Evolutionary conservation across 257 asterid species (phyloP), one percentile per base, ranked within the genome.

Genomic region (Penstemon barbatus): DNA sequence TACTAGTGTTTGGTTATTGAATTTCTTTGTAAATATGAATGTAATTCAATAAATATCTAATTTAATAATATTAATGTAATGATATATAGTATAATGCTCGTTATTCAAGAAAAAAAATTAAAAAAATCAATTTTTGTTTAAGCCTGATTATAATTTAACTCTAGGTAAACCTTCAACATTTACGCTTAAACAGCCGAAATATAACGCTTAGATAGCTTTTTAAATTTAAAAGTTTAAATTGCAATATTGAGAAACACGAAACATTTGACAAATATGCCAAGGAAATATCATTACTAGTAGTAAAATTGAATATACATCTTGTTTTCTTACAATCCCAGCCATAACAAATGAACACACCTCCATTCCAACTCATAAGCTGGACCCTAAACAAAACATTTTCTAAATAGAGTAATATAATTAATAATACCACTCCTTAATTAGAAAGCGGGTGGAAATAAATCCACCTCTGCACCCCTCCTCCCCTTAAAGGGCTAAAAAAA

Each of bases 381-480:
- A 19, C 48, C 55, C 9, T 64, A 15, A 57, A 19, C 0, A 54
- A 43, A 37, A 49, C 48, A 49, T 11, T 6, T 11, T 13, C 56
- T 19, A 62, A 45, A 37, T 11, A 62, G 44, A 58, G 57, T 44
- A 78, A 54, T 37, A 69, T 5, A 58, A 8, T 18, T 59, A 13
- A 5, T 41, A 69, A 39, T 62, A 67, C 77, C 59, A 65, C 41
- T 50, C 74, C 74, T 61, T 70, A 41, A 71, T 43, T 33, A 65
- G 45, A 71, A 70, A 70, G 90, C 86, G 84, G 89, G 90, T 84
- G 81, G 84, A 71, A 66, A 61, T 43, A 38, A 42, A 59, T 80
- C 82, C 88, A 83, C 84, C 88, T 73, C 84, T 74, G 88, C 84
- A 62, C 69, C 58, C 53, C 41, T 55, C 65, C 59, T 56, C n/a